Evolutionary conservation across 2,329 filamentous ascomycete species (phyloP), one percentile per base, ranked within the genome.

Genomic region (Cladophialophora carrionii): DNA sequence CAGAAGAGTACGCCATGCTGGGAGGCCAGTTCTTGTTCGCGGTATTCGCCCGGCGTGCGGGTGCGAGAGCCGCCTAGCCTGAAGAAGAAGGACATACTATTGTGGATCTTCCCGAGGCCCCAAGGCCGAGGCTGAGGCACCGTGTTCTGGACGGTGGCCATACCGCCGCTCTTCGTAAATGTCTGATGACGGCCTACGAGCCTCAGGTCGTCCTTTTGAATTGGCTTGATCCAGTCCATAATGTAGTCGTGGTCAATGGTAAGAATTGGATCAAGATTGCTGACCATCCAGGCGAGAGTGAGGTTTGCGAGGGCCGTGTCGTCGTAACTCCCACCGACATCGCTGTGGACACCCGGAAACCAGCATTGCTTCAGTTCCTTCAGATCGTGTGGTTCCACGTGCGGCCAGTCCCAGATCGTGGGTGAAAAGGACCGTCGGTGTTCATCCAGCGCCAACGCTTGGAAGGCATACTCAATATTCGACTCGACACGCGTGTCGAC

Each of bases 211-310:
- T 63, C 43, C 43, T 57, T 63, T 22, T 68, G 64, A 4, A 48
- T 20, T 32, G 43, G 68, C 26, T 60, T 65, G 49, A 68, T 61
- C 57, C 64, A 62, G 24, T 62, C 61, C 59, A 69, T 52, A 52
- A 72, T 57, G 57, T 72, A 72, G 5, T 63, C 63, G 24, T 68
- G 62, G 58, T 72, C 63, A 52, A 72, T 68, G 20, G 68, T 70
- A 20, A 72, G 56, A 41, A 72, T 60, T 12, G 64, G 67, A 14
- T 71, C 73, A 29, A 80, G 73, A 60, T 80, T 74, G 65, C 80
- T 73, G 73, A 83, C 80, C 81, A 83, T 83, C 81, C 81, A 83
- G 1, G 80, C 80, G 9, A 83, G 73, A 24, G 78, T 78, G 57
- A 83, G 76, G 66, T 83, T 81, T 17, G 80, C 77, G 31, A 83